Base-by-base conservation (phyloP, 768 basidiomycete genomes). In the Lactifluus piperatus region DNA sequence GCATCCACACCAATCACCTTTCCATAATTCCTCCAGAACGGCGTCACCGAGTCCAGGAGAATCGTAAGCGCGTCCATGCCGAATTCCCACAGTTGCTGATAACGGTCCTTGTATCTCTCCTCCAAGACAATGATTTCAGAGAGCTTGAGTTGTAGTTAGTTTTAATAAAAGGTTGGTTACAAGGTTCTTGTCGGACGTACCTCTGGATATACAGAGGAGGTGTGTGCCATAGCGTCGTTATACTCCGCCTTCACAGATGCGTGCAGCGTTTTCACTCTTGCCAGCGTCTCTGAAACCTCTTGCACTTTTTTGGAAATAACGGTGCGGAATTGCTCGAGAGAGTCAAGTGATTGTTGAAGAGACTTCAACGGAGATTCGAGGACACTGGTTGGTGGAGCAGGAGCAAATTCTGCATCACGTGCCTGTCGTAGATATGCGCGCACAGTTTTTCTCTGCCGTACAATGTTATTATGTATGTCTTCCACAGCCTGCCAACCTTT, bases 1-100 rank as follows among this genome's bases (percentile, higher is more conserved):
- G 88, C 77, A 65, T 91, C 88, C 67, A 87, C 81, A 32, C 86
- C 85, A 52, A 91, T 88, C n/a, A 81, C 80, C 66, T 86, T 88
- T 53, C 88, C 88, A 60, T 90, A 88, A 34, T 79, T 86, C 62
- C 88, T 76, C 88, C 88, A 90, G 67, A 91, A 81, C 0, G 88
- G 88, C 1, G 88, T 82, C 14, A 90, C 83, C 2, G 81, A 84
- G 65, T 89, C 88, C 45, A 91, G 75, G 50, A 90, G 71, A 56
- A 91, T 77, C 0, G 88, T 89, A 55, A 90, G 74, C 0, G 82
- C 83, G 57, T 88, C 85, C 79, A 89, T 84, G 18, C 84, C 88
- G 56, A 90, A 74, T 62, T 89, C 88, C 87, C 87, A 91, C 53
- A 91, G 70, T 62, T 88, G 85, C 64, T 90, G 86, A 63, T 88